A percentile compares a stretch with the other conserved stretches of the same genome.
These are phyloP conservation scores for Stromatinia cepivora DNA, from an alignment of 2,329 filamentous ascomycete genomes.

Conservation along the genomic window DNA sequence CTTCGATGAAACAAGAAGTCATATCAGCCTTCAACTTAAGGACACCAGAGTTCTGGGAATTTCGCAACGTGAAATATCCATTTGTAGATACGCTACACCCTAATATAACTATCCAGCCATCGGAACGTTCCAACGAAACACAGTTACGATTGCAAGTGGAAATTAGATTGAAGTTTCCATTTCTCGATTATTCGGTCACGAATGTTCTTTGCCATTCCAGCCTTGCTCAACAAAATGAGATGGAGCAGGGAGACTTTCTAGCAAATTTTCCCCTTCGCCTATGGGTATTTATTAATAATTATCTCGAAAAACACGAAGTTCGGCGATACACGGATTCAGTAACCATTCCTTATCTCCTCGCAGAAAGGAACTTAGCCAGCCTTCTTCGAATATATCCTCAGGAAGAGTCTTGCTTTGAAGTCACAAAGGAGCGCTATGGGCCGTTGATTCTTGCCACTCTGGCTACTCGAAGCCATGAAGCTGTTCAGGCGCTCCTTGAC, in stretches of 20 bases:
- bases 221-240: constrained; percentile 37
- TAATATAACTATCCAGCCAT: rapidly evolving
- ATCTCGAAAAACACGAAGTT: constrained; percentile 37
- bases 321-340: constrained; percentile 35
- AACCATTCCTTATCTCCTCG: constrained; percentile 43
- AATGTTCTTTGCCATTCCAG: constrained; percentile 48
- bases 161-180: constrained; percentile 42
- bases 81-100: background rate
- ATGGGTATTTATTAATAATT: constrained; percentile 42
- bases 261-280: constrained; percentile 34
- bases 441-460: constrained; percentile 44
- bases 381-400: constrained; percentile 38
- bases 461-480: constrained; percentile 38
- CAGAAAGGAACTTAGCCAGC: constrained; percentile 37
- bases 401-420: constrained; percentile 29
- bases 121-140: background rate
- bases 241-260: constrained; percentile 43
- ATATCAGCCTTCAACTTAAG: constrained; percentile 25
- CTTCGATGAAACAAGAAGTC: constrained; percentile 24
- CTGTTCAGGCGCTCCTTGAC: constrained; percentile 36
- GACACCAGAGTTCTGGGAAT: constrained; percentile 24
- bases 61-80: background rate
- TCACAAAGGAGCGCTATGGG: constrained; percentile 40
- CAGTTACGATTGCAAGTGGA: constrained; percentile 31
- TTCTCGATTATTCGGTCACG: constrained; percentile 49